Evolutionary conservation across 345 rosid species (phyloP).

Genomic region (Lepidium didymum): DNA sequence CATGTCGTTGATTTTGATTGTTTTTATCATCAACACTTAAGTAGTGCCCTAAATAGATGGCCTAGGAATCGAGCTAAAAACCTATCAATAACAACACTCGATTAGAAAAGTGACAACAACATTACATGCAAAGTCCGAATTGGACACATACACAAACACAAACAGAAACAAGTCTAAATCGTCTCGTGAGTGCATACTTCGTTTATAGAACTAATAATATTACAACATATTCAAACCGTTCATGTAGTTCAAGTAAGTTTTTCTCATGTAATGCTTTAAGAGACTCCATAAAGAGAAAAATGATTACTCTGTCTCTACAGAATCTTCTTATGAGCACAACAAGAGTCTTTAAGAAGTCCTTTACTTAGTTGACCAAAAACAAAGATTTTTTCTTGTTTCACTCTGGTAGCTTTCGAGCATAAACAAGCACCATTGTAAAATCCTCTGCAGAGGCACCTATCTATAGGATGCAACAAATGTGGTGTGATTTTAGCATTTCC

Average conservation of each 20-base stretch:
- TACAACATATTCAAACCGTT: neutral
- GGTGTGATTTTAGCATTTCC: conserved; percentile 42
- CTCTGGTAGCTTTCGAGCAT: conserved; percentile 42
- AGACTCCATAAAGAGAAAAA: neutral
- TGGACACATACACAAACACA: neutral
- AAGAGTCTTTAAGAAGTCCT: neutral
- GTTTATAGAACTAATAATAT: neutral
- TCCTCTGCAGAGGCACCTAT: conserved; percentile 81
- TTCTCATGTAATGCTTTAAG: neutral
- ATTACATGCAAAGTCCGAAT: neutral
- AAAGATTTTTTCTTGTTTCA: conserved; percentile 2
- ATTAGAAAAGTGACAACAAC: neutral
- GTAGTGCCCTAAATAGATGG: neutral
- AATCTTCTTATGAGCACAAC: neutral
- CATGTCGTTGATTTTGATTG: neutral
- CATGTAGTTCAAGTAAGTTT: neutral
- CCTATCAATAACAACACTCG: neutral
- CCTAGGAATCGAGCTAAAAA: neutral
- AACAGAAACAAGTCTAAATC: neutral
- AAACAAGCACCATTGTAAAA: conserved; percentile 67
- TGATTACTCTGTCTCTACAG: neutral
- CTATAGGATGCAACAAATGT: conserved; percentile 38
- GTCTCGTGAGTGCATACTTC: neutral
- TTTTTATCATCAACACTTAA: neutral
- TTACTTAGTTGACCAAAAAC: neutral